phyloP scores from a whole-genome alignment of 306 rosid genomes.

The Lathyrus aphaca region DNA sequence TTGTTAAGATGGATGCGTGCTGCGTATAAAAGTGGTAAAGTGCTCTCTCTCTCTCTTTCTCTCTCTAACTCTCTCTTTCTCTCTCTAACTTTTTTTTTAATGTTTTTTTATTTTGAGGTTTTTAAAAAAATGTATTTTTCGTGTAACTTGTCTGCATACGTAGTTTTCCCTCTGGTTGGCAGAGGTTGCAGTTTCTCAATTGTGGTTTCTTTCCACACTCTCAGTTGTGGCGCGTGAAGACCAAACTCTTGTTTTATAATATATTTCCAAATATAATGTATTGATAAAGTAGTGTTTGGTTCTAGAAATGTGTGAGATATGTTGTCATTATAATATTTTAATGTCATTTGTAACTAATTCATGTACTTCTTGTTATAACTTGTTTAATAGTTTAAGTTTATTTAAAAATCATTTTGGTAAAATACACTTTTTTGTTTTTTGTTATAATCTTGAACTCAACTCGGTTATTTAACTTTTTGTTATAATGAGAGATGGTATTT shows the following conservation, averaged over 20 bases:
- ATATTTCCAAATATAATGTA: no score
- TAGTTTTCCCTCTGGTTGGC: conserved; percentile 56
- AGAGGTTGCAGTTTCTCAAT: conserved; percentile 51
- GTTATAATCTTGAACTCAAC: no score
- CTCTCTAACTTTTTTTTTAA: conserved; percentile 11
- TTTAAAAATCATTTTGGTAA: no score
- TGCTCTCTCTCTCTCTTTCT: conserved; percentile 44
- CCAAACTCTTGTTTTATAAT: not conserved
- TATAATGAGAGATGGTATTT: no score
- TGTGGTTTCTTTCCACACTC: not conserved
- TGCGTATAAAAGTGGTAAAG: conserved; percentile 96
- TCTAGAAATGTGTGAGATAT: no score
- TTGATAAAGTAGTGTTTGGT: no score
- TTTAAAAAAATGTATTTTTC: conserved; percentile 21
- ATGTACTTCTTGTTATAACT: no score
- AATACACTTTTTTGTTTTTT: no score
- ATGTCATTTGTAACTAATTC: no score
- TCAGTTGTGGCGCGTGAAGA: conserved; percentile 20
- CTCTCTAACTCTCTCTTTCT: not conserved
- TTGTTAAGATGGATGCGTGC: conserved; percentile 81
- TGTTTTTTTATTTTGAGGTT: conserved; percentile 3
- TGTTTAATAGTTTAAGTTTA: no score
- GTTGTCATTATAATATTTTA: no score
- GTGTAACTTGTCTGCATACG: conserved; percentile 63
- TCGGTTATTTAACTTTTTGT: no score